A percentile compares a stretch with the other conserved stretches of the same genome.
Evolutionary conservation across 306 rosid species (phyloP).

Genomic region (Delonix regia): DNA sequence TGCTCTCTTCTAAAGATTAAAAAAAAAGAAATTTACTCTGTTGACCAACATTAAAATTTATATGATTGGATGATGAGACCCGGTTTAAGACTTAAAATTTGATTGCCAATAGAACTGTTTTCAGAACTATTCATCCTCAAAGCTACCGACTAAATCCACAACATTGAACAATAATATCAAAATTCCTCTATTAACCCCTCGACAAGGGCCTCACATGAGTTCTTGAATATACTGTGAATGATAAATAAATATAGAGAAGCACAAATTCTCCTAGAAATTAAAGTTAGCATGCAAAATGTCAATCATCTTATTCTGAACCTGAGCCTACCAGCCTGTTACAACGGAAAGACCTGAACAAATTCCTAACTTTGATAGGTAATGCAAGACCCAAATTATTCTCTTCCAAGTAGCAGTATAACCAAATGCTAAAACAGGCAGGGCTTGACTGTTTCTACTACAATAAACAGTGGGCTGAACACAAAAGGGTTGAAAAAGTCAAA

Average conservation of each 20-base stretch:
- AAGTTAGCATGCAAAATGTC: background rate
- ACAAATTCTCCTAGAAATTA: no score
- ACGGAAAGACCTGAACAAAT: background rate
- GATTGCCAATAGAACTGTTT: background rate
- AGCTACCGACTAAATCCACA: background rate
- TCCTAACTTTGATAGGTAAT: background rate
- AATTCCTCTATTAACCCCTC: no score
- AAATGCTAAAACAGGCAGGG: no score
- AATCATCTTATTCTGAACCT: background rate
- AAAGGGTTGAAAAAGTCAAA: no score
- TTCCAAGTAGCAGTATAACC: no score
- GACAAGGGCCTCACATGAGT: no score
- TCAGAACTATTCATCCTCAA: background rate
- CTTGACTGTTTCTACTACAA: no score
- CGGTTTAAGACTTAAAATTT: background rate
- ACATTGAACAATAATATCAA: background rate
- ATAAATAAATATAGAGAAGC: background rate
- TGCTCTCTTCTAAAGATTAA: no score
- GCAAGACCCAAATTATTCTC: background rate
- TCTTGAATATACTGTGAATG: background rate
- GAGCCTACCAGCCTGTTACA: background rate
- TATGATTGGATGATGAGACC: background rate
- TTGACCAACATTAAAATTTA: background rate
- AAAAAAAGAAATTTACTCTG: background rate
- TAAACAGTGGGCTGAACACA: no score